A percentile compares a stretch with the other conserved stretches of the same genome.
These are phyloP conservation scores for Coemansia sp. DNA, from an alignment of 192 early-diverging fungal genomes.

Conservation along the genomic window DNA sequence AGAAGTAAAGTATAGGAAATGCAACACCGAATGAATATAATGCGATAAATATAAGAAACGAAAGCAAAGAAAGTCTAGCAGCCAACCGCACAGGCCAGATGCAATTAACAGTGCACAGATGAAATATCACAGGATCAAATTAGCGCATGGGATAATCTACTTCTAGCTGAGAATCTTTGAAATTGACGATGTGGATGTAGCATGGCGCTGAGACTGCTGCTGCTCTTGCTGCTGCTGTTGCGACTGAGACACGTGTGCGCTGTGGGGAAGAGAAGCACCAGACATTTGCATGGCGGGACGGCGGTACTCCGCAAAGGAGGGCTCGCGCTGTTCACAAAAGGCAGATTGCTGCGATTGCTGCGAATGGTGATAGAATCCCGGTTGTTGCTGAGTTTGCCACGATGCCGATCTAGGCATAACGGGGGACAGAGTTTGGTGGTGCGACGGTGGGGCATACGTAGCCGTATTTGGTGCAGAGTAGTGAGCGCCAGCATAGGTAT, in stretches of 20 bases:
- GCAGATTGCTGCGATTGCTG: slow-evolving; percentile 19
- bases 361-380: background rate
- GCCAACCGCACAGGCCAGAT: background rate
- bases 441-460: background rate
- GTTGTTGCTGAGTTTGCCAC: background rate
- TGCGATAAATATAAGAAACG: background rate
- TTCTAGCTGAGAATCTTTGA: slow-evolving; percentile 30
- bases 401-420: slow-evolving; percentile 4
- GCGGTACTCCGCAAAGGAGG: slow-evolving; percentile 2
- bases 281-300: background rate
- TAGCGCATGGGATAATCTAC: background rate
- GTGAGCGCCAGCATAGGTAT: background rate
- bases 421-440: background rate
- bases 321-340: background rate
- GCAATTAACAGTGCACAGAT: background rate
- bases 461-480: slow-evolving; percentile 9
- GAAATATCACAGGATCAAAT: background rate
- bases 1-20: background rate
- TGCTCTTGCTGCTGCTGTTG: slow-evolving; percentile 19
- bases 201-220: slow-evolving; percentile 6
- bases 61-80: background rate
- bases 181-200: slow-evolving; percentile 24
- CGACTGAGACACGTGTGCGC: slow-evolving; percentile 1
- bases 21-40: background rate
- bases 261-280: background rate